These are phyloP conservation scores for Corinectria fuckeliana DNA, from an alignment of 2,329 filamentous ascomycete genomes.

Conservation along the genomic window DNA sequence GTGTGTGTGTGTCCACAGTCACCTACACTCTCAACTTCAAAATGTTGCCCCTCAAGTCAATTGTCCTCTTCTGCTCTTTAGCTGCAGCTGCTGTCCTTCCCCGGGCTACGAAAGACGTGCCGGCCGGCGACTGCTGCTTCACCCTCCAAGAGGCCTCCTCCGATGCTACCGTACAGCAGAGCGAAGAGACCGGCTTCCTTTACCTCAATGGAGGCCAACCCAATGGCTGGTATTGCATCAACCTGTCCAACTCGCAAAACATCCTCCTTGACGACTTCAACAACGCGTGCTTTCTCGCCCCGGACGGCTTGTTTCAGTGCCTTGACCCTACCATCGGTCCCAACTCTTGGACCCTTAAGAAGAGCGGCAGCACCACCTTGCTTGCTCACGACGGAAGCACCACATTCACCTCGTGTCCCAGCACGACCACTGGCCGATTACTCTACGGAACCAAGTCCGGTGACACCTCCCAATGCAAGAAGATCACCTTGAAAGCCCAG, in stretches of 20 bases:
- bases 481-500: slow-evolving; percentile 32
- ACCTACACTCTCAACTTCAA: slow-evolving; percentile 6
- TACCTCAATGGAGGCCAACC: slow-evolving; percentile 35
- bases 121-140: slow-evolving; percentile 41
- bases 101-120: slow-evolving; percentile 28
- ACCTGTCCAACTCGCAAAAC: slow-evolving; percentile 32
- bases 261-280: slow-evolving; percentile 38
- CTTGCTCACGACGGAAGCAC: slow-evolving; percentile 35
- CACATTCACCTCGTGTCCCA: slow-evolving; percentile 38
- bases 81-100: slow-evolving; percentile 32
- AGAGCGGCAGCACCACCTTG: slow-evolving; percentile 27
- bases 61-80: slow-evolving; percentile 29
- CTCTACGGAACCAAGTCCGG: slow-evolving; percentile 32
- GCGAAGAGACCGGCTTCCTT: slow-evolving; percentile 33
- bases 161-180: slow-evolving; percentile 37
- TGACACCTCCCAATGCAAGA: slow-evolving; percentile 30
- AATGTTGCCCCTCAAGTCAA: slow-evolving; percentile 28
- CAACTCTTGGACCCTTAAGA: slow-evolving; percentile 38
- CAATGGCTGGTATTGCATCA: slow-evolving; percentile 42
- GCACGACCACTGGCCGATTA: slow-evolving; percentile 29
- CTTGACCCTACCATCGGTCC: slow-evolving; percentile 42
- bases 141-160: slow-evolving; percentile 36
- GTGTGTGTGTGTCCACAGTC: too few species aligned
- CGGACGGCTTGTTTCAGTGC: slow-evolving; percentile 38
- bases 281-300: slow-evolving; percentile 44